Conservation (phyloP, 805 yeast genomes). For the Kuraishia capsulata region DNA sequence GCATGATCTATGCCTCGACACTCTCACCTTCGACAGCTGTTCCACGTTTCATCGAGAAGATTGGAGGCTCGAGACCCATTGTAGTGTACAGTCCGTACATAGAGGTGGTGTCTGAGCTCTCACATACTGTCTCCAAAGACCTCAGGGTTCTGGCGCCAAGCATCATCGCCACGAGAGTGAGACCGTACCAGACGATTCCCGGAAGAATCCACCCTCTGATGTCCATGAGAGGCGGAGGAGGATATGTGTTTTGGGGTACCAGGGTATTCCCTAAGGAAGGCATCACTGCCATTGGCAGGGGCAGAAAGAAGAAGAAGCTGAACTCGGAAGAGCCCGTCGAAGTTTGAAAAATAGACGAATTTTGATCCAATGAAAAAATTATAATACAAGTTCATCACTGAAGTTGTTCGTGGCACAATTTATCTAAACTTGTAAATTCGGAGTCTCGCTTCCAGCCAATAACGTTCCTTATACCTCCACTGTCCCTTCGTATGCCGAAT, state of each 20-base stretch:
- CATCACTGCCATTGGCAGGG: conserved; percentile 63
- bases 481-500: conserved; percentile 39
- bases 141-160: conserved; percentile 74
- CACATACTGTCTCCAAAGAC: conserved; percentile 58
- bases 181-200: conserved; percentile 86
- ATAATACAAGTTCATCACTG: too few species aligned
- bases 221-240: conserved; percentile 93
- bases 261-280: conserved; percentile 65
- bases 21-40: conserved; percentile 60
- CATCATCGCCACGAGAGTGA: conserved; percentile 69
- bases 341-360: conserved; percentile 1
- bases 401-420: not conserved
- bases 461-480: conserved; percentile 47
- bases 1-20: conserved; percentile 63
- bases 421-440: conserved; percentile 2
- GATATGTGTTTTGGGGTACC: conserved; percentile 71
- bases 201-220: conserved; percentile 92
- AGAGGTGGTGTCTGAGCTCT: conserved; percentile 69
- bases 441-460: conserved; percentile 43
- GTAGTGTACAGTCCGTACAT: conserved; percentile 77
- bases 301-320: conserved; percentile 22
- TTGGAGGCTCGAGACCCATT: conserved; percentile 83
- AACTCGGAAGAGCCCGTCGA: not conserved
- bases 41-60: conserved; percentile 47
- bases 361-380: too few species aligned